These are phyloP conservation scores for Parathielavia hyrcaniae DNA, from an alignment of 495 filamentous ascomycete species.

Conservation along the genomic window DNA sequence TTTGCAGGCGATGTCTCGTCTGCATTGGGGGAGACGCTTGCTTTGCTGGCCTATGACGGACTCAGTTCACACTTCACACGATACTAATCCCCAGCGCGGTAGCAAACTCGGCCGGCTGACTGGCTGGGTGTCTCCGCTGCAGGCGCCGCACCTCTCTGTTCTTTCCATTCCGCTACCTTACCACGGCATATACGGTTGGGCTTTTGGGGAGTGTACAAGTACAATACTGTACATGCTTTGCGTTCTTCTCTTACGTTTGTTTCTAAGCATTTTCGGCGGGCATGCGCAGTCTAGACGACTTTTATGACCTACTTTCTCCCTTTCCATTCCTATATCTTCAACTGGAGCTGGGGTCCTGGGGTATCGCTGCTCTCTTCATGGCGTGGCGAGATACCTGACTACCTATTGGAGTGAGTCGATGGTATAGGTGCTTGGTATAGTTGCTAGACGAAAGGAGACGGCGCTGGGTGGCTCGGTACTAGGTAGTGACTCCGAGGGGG, in stretches of 20 bases:
- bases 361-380: too few species aligned
- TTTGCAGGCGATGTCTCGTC: background rate
- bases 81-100: background rate
- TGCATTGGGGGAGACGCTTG: background rate
- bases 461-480: too few species aligned
- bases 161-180: background rate
- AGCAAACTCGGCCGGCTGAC: background rate
- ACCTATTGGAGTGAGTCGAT: too few species aligned
- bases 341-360: background rate
- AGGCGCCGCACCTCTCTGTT: background rate
- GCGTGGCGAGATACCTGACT: background rate
- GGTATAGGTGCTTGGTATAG: background rate
- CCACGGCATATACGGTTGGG: background rate
- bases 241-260: background rate
- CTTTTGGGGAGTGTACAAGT: background rate
- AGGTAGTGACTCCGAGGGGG: too few species aligned
- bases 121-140: background rate
- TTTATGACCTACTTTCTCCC: conserved; percentile 8
- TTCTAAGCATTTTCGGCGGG: conserved; percentile 2
- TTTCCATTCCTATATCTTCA: background rate
- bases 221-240: background rate
- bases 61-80: too few species aligned
- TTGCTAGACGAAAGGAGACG: conserved; percentile 3
- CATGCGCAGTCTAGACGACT: conserved; percentile 4
- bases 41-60: too few species aligned